Conservation (phyloP, 2,329 filamentous ascomycete genomes). For the Pyricularia sp. region DNA sequence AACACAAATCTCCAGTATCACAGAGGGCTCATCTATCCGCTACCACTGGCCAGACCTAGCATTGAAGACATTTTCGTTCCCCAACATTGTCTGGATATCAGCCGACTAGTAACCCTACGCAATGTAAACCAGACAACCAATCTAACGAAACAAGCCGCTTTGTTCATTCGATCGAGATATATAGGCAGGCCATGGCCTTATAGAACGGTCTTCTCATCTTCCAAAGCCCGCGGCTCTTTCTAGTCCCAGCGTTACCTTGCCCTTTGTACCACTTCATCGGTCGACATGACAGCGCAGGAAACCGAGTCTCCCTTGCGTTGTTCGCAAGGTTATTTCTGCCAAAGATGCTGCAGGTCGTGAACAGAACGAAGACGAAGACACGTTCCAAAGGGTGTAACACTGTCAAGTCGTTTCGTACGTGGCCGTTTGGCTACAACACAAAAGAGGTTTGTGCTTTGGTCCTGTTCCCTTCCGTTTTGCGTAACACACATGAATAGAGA, state of each 20-base stretch:
- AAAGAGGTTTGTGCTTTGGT: too few species aligned
- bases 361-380: not conserved
- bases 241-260: not conserved
- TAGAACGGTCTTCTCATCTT: not conserved
- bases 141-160: not conserved
- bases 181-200: not conserved
- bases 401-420: not conserved
- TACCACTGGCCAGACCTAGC: not conserved
- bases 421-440: too few species aligned
- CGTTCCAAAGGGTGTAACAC: not conserved
- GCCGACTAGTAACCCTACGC: not conserved
- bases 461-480: too few species aligned
- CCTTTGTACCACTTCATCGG: not conserved
- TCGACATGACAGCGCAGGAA: not conserved
- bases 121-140: not conserved
- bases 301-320: not conserved
- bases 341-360: not conserved
- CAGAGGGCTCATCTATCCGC: not conserved
- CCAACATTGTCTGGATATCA: not conserved
- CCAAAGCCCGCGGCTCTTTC: not conserved
- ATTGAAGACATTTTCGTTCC: not conserved
- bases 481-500: too few species aligned
- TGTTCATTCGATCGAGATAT: not conserved
- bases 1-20: not conserved
- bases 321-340: not conserved